Evolutionary conservation across 2,329 filamentous ascomycete species (phyloP), one percentile per base, ranked within the genome.

Genomic region (Phyllosticta paracitricarpa): DNA sequence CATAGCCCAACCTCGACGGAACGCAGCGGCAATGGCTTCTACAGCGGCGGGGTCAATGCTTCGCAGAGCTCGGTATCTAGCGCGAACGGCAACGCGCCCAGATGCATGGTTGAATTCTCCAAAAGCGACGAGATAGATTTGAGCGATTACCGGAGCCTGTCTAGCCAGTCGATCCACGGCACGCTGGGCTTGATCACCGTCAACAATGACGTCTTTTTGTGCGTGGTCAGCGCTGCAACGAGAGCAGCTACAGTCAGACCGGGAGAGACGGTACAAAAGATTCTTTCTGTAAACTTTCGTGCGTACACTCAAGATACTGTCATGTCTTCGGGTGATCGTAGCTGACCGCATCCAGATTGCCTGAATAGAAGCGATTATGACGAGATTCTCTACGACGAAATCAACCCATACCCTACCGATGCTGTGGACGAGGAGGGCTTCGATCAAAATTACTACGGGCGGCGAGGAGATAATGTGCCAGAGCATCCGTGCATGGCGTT

Each of bases 401-500:
- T 82, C 59, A 83, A 84, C 65, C 78, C 80, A 4, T 82, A 82
- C 65, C 76, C 77, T 2, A 78, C 78, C 22, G 80, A 84, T 63
- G 76, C 77, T 33, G 76, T 82, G 63, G 78, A 81, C 51, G 75
- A 79, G 2, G 81, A 84, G 64, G 82, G 82, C 40, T 77, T 75
- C 62, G 78, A 81, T 61, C 75, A 80, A 69, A 77, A 77, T 48
- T 76, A 76, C 63, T 73, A 75, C 19, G 73, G 75, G 61, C 85
- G 87, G 62, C 82, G 86, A 62, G 82, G 84, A 67, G 91, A 97
- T 53, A 78, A 84, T 52, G 76, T 86, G 26, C 74, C 89, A 30
- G 91, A 97, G 69, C 91, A 97, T 73, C 94, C 94, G 6, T 97
- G 93, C 73, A 79, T 91, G 68, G 89, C 94, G 54, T 75, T 99